Percentiles rank a stretch among this genome's conserved stretches.
Evolutionary conservation across 2,329 filamentous ascomycete species (phyloP).

Genomic region (Cercospora sojina): DNA sequence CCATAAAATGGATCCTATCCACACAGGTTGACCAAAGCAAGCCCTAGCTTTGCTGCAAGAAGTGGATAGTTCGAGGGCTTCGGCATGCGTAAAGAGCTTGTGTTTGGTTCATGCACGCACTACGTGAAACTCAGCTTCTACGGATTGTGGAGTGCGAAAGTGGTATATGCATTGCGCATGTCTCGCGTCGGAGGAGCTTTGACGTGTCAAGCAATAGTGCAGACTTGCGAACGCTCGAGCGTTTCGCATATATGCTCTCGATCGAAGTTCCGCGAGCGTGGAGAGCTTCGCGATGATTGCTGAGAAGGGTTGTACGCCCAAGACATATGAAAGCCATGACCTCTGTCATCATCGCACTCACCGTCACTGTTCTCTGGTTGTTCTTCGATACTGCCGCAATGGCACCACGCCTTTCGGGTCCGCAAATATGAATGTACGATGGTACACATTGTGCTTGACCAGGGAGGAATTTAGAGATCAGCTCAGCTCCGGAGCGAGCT

Average conservation of each 20-base stretch:
- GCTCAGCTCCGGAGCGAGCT: neutral
- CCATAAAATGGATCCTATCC: neutral
- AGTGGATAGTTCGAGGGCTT: conserved; percentile 1
- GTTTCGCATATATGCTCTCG: neutral
- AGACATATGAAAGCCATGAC: neutral
- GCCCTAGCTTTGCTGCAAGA: neutral
- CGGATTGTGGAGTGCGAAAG: conserved; percentile 3
- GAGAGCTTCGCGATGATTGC: neutral
- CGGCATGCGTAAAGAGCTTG: neutral
- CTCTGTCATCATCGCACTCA: neutral
- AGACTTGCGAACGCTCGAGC: neutral
- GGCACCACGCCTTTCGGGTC: neutral
- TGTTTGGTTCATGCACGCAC: conserved; percentile 2
- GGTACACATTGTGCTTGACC: neutral
- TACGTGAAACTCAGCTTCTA: conserved; percentile 8
- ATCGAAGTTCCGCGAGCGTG: neutral
- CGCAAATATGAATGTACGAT: neutral
- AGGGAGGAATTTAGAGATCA: neutral
- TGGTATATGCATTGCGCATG: neutral
- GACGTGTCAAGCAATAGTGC: neutral
- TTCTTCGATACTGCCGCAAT: neutral
- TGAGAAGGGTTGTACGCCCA: neutral
- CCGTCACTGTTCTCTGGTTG: neutral
- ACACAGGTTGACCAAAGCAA: neutral
- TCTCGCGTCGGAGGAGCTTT: neutral